A percentile compares a stretch with the other conserved stretches of the same genome.
Evolutionary conservation across 768 basidiomycete species (phyloP).

Genomic region (Kwoniella mangroviensis): DNA sequence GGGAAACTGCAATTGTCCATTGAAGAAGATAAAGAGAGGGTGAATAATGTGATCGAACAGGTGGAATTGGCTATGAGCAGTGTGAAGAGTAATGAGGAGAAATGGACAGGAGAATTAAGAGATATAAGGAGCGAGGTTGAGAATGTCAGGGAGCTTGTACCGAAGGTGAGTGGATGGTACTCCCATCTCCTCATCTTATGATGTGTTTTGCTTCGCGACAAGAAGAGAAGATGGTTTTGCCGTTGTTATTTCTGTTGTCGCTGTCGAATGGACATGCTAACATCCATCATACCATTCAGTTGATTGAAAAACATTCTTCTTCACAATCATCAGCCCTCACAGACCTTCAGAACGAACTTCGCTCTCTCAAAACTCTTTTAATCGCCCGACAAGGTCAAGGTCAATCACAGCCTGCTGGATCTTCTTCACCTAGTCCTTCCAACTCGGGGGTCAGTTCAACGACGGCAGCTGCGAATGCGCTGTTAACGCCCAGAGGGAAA

Average conservation of each 20-base stretch:
- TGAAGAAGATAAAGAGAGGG: conserved; percentile 43
- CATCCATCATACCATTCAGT: conserved; percentile 61
- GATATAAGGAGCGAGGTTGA: conserved; percentile 90
- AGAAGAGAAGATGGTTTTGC: too few species aligned
- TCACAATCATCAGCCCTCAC: conserved; percentile 77
- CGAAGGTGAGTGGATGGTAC: conserved; percentile 72
- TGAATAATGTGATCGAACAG: conserved; percentile 45
- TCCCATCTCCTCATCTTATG: too few species aligned
- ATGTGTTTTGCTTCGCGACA: too few species aligned
- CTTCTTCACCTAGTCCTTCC: conserved; percentile 15
- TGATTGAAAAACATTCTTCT: conserved; percentile 92
- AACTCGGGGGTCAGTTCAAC: conserved; percentile 29
- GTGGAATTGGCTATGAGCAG: conserved; percentile 49
- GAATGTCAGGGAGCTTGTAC: conserved; percentile 86
- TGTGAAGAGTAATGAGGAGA: conserved; percentile 68
- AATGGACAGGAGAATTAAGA: conserved; percentile 83
- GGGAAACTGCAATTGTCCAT: conserved; percentile 39
- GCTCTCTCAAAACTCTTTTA: conserved; percentile 87
- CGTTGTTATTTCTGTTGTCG: too few species aligned
- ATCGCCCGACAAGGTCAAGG: conserved; percentile 64
- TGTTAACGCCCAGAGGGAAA: conserved; percentile 44
- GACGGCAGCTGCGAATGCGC: conserved; percentile 49
- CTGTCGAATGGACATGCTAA: neutral
- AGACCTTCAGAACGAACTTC: conserved; percentile 91
- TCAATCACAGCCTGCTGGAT: conserved; percentile 31